These are phyloP conservation scores for Phytophthora agathidicida DNA, from an alignment of 352 stramenopile genomes.

Conservation along the genomic window DNA sequence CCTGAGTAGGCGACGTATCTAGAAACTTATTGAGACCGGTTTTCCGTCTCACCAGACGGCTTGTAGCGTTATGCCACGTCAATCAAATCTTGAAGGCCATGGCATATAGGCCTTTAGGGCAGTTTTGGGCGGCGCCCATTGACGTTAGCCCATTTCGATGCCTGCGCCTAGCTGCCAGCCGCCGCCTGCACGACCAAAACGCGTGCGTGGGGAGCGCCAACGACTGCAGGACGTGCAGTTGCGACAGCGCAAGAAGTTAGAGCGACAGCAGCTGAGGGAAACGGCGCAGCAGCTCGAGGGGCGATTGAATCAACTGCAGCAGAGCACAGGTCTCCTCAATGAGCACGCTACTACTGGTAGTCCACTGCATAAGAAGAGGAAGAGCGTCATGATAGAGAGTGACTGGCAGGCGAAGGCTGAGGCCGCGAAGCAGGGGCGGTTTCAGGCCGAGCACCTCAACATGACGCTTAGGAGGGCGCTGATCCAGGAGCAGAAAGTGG, in stretches of 20 bases:
- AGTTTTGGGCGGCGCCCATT: no score
- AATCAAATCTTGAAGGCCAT: no score
- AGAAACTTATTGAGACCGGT: no score
- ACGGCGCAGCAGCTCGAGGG: slow-evolving; percentile 3
- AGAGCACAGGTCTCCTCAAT: no score
- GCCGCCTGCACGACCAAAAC: background rate
- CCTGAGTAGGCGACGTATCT: no score
- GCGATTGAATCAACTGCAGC: slow-evolving; percentile 8
- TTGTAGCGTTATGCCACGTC: no score
- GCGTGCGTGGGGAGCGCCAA: slow-evolving; percentile 14
- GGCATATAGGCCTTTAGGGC: no score
- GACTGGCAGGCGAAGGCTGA: slow-evolving; percentile 7
- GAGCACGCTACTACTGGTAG: no score
- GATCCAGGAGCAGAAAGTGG: slow-evolving; percentile 4
- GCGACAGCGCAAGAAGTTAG: slow-evolving; percentile 14
- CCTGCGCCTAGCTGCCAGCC: background rate
- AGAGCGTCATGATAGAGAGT: background rate
- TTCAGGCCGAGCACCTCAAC: slow-evolving; percentile 18
- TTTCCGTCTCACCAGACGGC: no score
- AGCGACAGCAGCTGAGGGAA: slow-evolving; percentile 7
- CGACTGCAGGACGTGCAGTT: slow-evolving; percentile 7
- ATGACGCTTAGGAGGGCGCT: slow-evolving; percentile 9
- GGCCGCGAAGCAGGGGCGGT: background rate
- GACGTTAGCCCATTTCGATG: background rate
- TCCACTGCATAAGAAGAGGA: background rate